These are phyloP conservation scores for Pichia sorboxylosa DNA, from an alignment of 1,139 yeast species.

Conservation along the genomic window DNA sequence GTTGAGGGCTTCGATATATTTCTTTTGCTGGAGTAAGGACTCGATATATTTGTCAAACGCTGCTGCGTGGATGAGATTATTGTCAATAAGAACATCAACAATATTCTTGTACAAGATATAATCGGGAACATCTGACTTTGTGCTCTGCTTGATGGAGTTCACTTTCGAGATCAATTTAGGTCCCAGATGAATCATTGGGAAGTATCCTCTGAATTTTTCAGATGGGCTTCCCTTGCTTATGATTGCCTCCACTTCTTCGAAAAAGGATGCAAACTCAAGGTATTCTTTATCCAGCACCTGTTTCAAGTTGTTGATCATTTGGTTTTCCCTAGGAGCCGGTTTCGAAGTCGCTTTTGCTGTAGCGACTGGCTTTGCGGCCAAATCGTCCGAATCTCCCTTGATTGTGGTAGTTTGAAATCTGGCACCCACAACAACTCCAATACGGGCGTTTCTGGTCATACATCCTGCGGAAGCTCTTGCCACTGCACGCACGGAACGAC, in stretches of 20 bases:
- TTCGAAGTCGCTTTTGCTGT: too few species aligned
- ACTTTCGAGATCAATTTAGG: slow-evolving; percentile 12
- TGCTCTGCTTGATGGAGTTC: slow-evolving; percentile 7
- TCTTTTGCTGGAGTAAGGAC: slow-evolving; percentile 13
- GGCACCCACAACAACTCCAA: too few species aligned
- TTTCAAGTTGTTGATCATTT: too few species aligned
- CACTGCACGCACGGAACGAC: too few species aligned
- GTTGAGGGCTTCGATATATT: slow-evolving; percentile 16
- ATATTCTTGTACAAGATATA: slow-evolving; percentile 15
- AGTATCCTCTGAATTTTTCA: slow-evolving; percentile 1
- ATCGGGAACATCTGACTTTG: slow-evolving; percentile 11
- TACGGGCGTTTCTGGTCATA: too few species aligned
- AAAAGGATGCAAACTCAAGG: slow-evolving; percentile 10
- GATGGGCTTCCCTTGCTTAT: slow-evolving; percentile 2
- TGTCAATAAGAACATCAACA: slow-evolving; percentile 10
- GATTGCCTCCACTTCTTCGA: slow-evolving; percentile 8
- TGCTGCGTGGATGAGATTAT: slow-evolving; percentile 13
- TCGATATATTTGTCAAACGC: slow-evolving; percentile 15
- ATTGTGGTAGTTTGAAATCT: too few species aligned
- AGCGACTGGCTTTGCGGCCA: too few species aligned
- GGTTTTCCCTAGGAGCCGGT: too few species aligned
- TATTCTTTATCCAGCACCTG: slow-evolving; percentile 4
- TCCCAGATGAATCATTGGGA: slow-evolving; percentile 10
- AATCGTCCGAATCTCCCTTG: too few species aligned
- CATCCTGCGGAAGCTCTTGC: too few species aligned